Evolutionary conservation across 192 early-diverging fungal genomes (phyloP).

Genomic region (Coemansia guatemalensis): DNA sequence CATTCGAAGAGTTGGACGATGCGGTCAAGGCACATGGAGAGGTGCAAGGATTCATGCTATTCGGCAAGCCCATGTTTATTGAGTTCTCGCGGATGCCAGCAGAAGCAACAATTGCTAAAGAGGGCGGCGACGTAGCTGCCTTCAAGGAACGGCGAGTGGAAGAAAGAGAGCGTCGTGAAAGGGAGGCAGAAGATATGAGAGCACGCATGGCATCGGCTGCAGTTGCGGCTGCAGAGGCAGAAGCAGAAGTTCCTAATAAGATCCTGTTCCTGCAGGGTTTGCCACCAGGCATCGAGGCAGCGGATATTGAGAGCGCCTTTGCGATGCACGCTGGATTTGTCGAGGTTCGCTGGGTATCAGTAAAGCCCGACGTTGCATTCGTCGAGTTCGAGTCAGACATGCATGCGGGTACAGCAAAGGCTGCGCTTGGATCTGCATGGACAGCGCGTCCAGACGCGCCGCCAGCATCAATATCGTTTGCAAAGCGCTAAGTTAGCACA

Average conservation of each 20-base stretch:
- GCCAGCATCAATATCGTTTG: conserved; percentile 38
- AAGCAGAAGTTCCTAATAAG: conserved; percentile 83
- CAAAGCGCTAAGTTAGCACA: conserved; percentile 14
- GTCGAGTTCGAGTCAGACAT: conserved; percentile 92
- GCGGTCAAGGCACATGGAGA: conserved; percentile 79
- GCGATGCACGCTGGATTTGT: conserved; percentile 79
- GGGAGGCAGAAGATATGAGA: conserved; percentile 10
- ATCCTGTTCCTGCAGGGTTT: conserved; percentile 94
- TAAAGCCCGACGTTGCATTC: conserved; percentile 92
- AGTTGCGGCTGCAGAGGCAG: conserved; percentile 60
- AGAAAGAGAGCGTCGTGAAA: conserved; percentile 22
- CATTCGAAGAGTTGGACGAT: conserved; percentile 68
- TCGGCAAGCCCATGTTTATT: conserved; percentile 74
- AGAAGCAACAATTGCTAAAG: conserved; percentile 54
- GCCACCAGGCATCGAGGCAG: conserved; percentile 67
- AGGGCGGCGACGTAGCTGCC: conserved; percentile 58
- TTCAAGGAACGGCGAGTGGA: conserved; percentile 26
- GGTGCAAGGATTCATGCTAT: conserved; percentile 81
- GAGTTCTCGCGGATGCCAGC: conserved; percentile 40
- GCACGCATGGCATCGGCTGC: not conserved
- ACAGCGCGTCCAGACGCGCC: conserved; percentile 4
- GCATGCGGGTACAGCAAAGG: conserved; percentile 78
- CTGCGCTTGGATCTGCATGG: conserved; percentile 39
- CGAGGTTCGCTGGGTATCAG: conserved; percentile 92
- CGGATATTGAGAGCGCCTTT: conserved; percentile 64